Base-by-base conservation (phyloP, 208 protist genomes). In the Leishmania turanica region DNA sequence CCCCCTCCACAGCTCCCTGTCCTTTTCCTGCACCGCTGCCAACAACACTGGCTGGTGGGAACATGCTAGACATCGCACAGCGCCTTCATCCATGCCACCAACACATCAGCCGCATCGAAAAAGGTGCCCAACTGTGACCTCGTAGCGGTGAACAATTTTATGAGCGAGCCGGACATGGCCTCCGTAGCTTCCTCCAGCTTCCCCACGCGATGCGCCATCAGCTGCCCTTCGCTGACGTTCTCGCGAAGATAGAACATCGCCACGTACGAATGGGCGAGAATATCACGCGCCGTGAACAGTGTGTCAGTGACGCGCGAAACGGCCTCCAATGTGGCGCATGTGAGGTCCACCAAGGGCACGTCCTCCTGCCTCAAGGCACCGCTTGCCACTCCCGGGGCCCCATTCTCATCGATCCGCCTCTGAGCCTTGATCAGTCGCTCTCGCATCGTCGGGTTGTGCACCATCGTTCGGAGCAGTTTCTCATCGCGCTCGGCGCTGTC, bases 101-200 rank as follows among this genome's bases (percentile, higher is more conserved):
- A 27, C 7, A 60, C 71, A 49, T 76, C 34, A 1, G 75, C 66
- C 1, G 74, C n/a, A 31, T 86, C 82, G 56, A 86, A 37, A 51
- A 82, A 68, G 21, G 71, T 27, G 2, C 82, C 65, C 37, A 77
- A 11, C 53, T 79, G 21, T n/a, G 53, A 71, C 27, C 73, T 75
- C 27, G 71, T 54, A 11, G 54, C 9, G 2, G 42, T 54, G 21
- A 81, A 58, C 31, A 80, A 73, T n/a, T 71, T 56, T 7, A 64
- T 11, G 0, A 86, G 54, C 21, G 62, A 78, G 15, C 68, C 78
- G 3, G 78, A 83, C 49, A 83, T 42, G 27, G 42, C 11, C 75
- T 87, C 83, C 21, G 83, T 87, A 3, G 78, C 78, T 69, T 83
- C 78, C 53, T 87, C 75, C 51, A 87, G 60, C 70, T 87, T 87